Evolutionary conservation across 257 asterid genomes (phyloP).

Genomic region (Forsythia suspensa): DNA sequence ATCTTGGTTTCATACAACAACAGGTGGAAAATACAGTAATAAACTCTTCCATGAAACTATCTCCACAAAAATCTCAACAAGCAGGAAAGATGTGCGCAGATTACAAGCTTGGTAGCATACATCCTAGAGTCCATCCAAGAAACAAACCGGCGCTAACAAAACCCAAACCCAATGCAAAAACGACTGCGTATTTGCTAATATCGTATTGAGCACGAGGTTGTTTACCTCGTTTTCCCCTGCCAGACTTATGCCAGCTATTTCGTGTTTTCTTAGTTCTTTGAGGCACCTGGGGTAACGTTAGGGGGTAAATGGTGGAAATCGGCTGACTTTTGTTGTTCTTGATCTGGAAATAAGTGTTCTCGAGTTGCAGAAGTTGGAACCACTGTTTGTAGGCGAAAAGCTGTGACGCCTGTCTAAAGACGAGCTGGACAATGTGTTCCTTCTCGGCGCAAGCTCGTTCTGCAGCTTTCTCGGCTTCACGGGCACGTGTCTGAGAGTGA

Average conservation of each 20-base stretch:
- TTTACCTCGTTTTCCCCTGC: slow-evolving; percentile 38
- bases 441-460: slow-evolving; percentile 66
- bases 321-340: slow-evolving; percentile 44
- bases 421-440: slow-evolving; percentile 67
- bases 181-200: slow-evolving; percentile 52
- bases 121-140: slow-evolving; percentile 78
- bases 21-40: slow-evolving; percentile 14
- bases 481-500: slow-evolving; percentile 94
- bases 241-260: slow-evolving; percentile 41
- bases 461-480: slow-evolving; percentile 88
- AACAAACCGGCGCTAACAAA: slow-evolving; percentile 84
- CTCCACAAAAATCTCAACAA: slow-evolving; percentile 28
- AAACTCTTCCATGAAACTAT: slow-evolving; percentile 22
- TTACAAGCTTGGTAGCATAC: slow-evolving; percentile 56
- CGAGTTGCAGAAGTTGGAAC: slow-evolving; percentile 81
- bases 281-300: slow-evolving; percentile 40
- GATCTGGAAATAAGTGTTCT: slow-evolving; percentile 59
- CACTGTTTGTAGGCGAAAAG: slow-evolving; percentile 87
- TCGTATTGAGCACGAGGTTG: slow-evolving; percentile 26
- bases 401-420: slow-evolving; percentile 81
- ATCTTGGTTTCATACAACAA: slow-evolving; percentile 21
- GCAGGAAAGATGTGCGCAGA: slow-evolving; percentile 3
- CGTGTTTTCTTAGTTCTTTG: slow-evolving; percentile 31
- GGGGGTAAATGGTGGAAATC: slow-evolving; percentile 38
- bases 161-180: slow-evolving; percentile 76